Evolutionary conservation across 768 basidiomycete genomes (phyloP).

Genomic region (Hortiboletus flavorubellus): DNA sequence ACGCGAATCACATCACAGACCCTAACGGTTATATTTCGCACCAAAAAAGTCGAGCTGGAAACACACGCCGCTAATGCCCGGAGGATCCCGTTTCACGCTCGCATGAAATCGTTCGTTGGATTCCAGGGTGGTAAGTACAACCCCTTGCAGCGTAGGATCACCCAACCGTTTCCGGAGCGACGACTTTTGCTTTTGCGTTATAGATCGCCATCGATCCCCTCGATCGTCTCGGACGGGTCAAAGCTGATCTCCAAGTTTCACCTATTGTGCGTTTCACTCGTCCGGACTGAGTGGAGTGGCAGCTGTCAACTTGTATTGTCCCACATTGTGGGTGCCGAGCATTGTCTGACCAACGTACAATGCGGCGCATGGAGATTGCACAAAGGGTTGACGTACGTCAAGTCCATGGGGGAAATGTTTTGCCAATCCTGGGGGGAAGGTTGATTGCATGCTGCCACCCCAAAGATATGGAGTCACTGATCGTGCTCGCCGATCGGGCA

Average conservation of each 20-base stretch:
- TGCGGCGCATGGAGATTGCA: slow-evolving; percentile 11
- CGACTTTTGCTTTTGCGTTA: slow-evolving; percentile 6
- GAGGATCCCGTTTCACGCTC: slow-evolving; percentile 3
- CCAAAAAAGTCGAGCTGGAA: background rate
- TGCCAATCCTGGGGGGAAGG: slow-evolving; percentile 6
- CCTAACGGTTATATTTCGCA: background rate
- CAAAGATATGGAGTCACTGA: slow-evolving; percentile 2
- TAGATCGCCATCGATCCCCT: too few species aligned
- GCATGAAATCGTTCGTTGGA: background rate
- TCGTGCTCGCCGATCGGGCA: slow-evolving; percentile 6
- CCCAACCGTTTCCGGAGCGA: slow-evolving; percentile 7
- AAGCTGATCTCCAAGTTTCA: background rate
- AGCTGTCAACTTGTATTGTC: slow-evolving; percentile 13
- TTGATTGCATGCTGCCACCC: slow-evolving; percentile 5
- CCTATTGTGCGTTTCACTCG: slow-evolving; percentile 10
- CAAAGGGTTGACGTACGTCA: slow-evolving; percentile 9
- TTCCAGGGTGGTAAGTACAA: background rate
- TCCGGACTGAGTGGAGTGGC: background rate
- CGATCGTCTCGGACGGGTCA: background rate
- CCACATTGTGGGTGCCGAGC: slow-evolving; percentile 9
- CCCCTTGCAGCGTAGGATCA: slow-evolving; percentile 8
- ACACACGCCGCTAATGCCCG: slow-evolving; percentile 1
- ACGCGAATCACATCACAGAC: background rate
- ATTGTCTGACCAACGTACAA: slow-evolving; percentile 9
- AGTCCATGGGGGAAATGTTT: slow-evolving; percentile 8